phyloP scores from a whole-genome alignment of 371 early-diverging fungal species.

The Funneliformis caledonium region DNA sequence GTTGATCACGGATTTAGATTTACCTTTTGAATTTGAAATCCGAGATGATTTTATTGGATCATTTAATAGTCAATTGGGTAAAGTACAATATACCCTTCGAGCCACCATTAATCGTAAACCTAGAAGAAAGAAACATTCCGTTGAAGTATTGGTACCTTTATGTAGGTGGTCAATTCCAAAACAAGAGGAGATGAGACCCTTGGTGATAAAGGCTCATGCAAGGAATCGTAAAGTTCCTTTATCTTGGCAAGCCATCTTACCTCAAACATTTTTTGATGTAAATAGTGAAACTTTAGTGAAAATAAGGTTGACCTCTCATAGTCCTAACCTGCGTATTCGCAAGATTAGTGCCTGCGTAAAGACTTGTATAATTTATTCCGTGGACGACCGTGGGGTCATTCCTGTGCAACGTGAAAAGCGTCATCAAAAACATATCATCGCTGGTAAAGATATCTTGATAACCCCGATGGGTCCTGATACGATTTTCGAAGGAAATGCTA shows the following conservation, averaged over 20 bases:
- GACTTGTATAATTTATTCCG: not conserved
- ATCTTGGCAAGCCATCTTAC: conserved; percentile 25
- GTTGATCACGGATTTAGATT: conserved; percentile 37
- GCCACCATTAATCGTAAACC: conserved; percentile 24
- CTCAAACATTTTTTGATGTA: conserved; percentile 32
- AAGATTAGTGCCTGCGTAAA: conserved; percentile 27
- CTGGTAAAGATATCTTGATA: conserved; percentile 14
- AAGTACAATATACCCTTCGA: conserved; percentile 15
- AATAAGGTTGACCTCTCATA: conserved; percentile 15
- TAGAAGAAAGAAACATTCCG: not conserved
- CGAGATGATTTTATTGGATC: conserved; percentile 23
- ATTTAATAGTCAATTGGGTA: conserved; percentile 13
- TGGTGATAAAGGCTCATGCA: conserved; percentile 27
- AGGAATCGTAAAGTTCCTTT: conserved; percentile 23
- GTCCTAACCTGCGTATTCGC: conserved; percentile 4
- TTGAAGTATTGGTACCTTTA: conserved; percentile 30
- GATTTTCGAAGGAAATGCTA: conserved; percentile 11
- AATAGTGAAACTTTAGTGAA: conserved; percentile 10
- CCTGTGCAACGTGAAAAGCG: not conserved
- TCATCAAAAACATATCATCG: conserved; percentile 12
- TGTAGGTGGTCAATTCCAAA: conserved; percentile 10
- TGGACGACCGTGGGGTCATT: not conserved
- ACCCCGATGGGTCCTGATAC: conserved; percentile 18
- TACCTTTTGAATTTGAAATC: conserved; percentile 36
- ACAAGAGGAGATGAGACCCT: conserved; percentile 12